Conservation (phyloP, 2,329 filamentous ascomycete genomes). For the Hawksworthiomyces lignivorus region DNA sequence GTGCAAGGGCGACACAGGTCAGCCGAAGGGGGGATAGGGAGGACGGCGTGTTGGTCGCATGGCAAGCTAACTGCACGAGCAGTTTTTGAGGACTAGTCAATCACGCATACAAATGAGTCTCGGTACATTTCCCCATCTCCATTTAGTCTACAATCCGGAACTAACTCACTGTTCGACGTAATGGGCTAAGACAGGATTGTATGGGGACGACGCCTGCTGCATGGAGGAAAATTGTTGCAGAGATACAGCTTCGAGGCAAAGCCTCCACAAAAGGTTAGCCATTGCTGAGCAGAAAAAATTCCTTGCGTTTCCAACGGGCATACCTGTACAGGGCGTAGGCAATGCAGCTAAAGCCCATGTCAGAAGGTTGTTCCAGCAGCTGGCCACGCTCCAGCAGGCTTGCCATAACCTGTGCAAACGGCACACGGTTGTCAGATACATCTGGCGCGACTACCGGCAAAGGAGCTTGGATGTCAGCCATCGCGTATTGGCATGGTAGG, state of each 20-base stretch:
- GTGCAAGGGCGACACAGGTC: background rate
- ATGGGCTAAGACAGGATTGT: too few relatives aligned
- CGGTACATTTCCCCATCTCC: too few relatives aligned
- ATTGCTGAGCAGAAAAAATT: too few relatives aligned
- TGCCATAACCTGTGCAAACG: background rate
- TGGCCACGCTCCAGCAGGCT: background rate
- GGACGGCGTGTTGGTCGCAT: background rate
- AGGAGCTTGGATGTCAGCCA: too few relatives aligned
- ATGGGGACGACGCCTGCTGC: background rate
- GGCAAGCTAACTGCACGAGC: background rate
- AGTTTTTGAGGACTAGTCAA: background rate
- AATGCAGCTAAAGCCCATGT: slow-evolving; percentile 1
- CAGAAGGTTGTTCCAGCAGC: background rate
- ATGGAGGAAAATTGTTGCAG: background rate
- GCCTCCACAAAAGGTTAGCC: too few relatives aligned
- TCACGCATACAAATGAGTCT: too few relatives aligned
- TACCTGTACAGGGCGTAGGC: slow-evolving; percentile 1
- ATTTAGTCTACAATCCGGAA: too few relatives aligned
- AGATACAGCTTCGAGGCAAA: background rate
- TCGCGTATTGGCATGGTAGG: too few relatives aligned
- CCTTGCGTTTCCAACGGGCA: too few relatives aligned
- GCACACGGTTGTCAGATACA: too few relatives aligned
- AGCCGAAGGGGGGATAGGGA: background rate
- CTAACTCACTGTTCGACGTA: too few relatives aligned
- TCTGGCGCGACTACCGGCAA: too few relatives aligned